Evolutionary conservation across 73 alveolate genomes (phyloP), one percentile per base, ranked within the genome.

Genomic region (Uronychia setigera): DNA sequence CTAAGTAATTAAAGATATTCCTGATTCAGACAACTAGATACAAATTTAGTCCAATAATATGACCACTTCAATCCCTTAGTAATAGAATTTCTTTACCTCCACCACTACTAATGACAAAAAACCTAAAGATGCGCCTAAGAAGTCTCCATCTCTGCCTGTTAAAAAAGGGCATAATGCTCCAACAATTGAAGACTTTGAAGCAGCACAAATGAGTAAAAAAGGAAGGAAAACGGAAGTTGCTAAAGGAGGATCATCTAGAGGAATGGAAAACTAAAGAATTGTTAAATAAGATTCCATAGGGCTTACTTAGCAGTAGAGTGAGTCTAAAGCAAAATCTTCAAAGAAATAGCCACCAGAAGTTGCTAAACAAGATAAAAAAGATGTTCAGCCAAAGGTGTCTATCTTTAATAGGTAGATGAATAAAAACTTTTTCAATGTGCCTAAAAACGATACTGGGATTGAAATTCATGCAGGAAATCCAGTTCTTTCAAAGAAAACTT

Each of bases 1-100:
- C 32, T 77, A 89, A 46, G 67, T 90, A 28, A 76, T 88, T 33
- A 92, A 92, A 85, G 89, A 89, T 5, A 46, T 46, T 19, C 67
- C 67, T 11, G 67, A 46, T 19, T 46, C 67, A 5, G 67, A 46
- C 5, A 46, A 5, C 67, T 11, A 46, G 67, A 34, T 88, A 58
- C n/a, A n/a, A n/a, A n/a, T n/a, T n/a, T n/a, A 34, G 0, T 26
- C n/a, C 85, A 26, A n/a, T n/a, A n/a, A n/a, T n/a, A n/a, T n/a
- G n/a, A n/a, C n/a, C n/a, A n/a, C n/a, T n/a, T n/a, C n/a, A n/a
- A 11, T 46, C 67, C 19, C 67, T 19, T 46, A 46, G 19, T 5
- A 19, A 46, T 5, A 19, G 19, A 46, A 19, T 46, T 5, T 19
- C 67, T 19, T 19, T 46, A 46, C 5, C 67, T 46, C 19, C 19